Percentiles rank a stretch among this genome's conserved stretches.
Evolutionary conservation across 345 rosid genomes (phyloP).

Genomic region (Bruguiera parviflora): DNA sequence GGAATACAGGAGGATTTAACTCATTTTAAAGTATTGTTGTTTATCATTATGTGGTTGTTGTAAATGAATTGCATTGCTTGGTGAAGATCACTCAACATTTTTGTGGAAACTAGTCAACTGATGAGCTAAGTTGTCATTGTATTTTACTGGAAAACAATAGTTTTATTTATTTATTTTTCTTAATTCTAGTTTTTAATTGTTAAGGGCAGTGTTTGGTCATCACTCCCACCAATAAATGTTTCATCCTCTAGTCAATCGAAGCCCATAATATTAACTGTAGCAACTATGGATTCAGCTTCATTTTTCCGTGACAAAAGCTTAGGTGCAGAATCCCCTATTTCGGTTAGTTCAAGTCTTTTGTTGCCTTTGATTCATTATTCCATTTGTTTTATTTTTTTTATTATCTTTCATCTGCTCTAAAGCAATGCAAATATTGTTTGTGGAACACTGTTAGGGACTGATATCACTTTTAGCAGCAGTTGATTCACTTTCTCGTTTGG

Average conservation of each 20-base stretch:
- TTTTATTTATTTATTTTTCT: background rate
- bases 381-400: constrained; percentile 5
- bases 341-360: constrained; percentile 53
- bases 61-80: too few relatives aligned
- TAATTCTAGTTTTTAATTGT: constrained; percentile 39
- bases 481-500: constrained; percentile 85
- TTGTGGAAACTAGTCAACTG: too few relatives aligned
- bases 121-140: too few relatives aligned
- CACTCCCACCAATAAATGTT: constrained; percentile 74
- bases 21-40: too few relatives aligned
- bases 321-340: constrained; percentile 93
- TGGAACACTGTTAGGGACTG: constrained; percentile 56
- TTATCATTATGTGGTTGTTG: too few relatives aligned
- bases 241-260: constrained; percentile 49
- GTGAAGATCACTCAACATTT: too few relatives aligned
- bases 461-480: constrained; percentile 89
- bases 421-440: constrained; percentile 3
- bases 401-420: constrained; percentile 6
- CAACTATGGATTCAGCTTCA: constrained; percentile 94
- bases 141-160: background rate
- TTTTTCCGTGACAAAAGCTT: constrained; percentile 89
- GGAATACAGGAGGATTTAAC: too few relatives aligned
- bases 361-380: constrained; percentile 2
- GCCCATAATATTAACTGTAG: constrained; percentile 64
- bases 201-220: constrained; percentile 99